Conservation (phyloP, 257 asterid species). For the Ilex aquifolium region DNA sequence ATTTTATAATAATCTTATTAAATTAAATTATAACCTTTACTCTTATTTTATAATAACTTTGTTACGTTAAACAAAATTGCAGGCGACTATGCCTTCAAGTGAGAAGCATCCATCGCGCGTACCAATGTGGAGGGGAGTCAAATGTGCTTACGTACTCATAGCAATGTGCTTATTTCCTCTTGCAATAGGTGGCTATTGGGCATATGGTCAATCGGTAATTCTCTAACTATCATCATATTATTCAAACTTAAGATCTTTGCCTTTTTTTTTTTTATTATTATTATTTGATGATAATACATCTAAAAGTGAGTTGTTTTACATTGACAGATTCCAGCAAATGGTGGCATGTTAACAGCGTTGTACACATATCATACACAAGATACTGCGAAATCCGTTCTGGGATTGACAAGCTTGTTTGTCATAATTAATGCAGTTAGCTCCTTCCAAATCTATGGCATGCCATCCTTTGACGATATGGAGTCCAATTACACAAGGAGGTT, state of each 20-base stretch:
- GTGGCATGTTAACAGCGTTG: slow-evolving; percentile 70
- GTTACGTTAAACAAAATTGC: neutral
- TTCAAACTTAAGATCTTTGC: too few relatives aligned
- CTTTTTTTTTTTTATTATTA: too few relatives aligned
- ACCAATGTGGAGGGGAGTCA: slow-evolving; percentile 95
- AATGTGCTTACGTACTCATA: slow-evolving; percentile 48
- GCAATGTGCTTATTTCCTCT: slow-evolving; percentile 83
- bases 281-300: too few relatives aligned
- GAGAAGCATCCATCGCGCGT: slow-evolving; percentile 87
- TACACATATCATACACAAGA: slow-evolving; percentile 51
- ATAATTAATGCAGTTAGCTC: slow-evolving; percentile 67
- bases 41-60: too few relatives aligned
- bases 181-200: slow-evolving; percentile 83
- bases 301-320: neutral
- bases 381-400: slow-evolving; percentile 37
- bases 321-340: slow-evolving; percentile 56
- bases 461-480: slow-evolving; percentile 68
- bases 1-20: too few relatives aligned
- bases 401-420: slow-evolving; percentile 48
- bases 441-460: slow-evolving; percentile 87
- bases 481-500: slow-evolving; percentile 45
- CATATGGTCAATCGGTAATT: slow-evolving; percentile 63
- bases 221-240: neutral
- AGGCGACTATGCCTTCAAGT: slow-evolving; percentile 94
- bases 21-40: too few relatives aligned